Evolutionary conservation across 345 rosid species (phyloP).

Genomic region (Hevea brasiliensis): DNA sequence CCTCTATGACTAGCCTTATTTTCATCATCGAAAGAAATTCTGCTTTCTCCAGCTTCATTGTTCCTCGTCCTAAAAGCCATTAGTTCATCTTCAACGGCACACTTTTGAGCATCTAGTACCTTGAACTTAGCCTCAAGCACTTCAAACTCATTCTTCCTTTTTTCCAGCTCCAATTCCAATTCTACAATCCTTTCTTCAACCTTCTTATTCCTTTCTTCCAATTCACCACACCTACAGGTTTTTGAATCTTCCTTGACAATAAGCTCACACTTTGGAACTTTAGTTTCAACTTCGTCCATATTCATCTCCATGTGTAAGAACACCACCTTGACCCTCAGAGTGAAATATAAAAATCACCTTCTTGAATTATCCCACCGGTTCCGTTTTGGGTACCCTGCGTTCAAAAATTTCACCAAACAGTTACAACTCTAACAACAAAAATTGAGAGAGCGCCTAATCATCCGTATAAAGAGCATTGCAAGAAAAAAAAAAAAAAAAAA

Average conservation of each 20-base stretch:
- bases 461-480: not conserved
- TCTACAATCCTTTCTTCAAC: slow-evolving; percentile 40
- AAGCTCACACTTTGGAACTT: slow-evolving; percentile 2
- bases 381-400: not conserved
- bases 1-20: not conserved
- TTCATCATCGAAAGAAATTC: not conserved
- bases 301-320: slow-evolving; percentile 23
- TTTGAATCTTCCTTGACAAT: slow-evolving; percentile 1
- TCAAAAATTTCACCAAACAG: not conserved
- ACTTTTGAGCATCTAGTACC: slow-evolving; percentile 41
- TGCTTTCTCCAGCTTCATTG: slow-evolving; percentile 8
- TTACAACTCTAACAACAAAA: too few relatives aligned
- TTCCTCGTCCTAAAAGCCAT: slow-evolving; percentile 22
- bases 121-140: slow-evolving; percentile 33
- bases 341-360: not conserved
- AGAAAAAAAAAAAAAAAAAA: too few relatives aligned
- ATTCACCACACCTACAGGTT: slow-evolving; percentile 15
- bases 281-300: slow-evolving; percentile 18
- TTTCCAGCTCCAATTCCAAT: slow-evolving; percentile 45
- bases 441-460: not conserved
- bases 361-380: not conserved
- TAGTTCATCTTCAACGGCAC: slow-evolving; percentile 31
- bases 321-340: not conserved
- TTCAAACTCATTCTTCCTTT: slow-evolving; percentile 33
- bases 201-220: slow-evolving; percentile 24